Base-by-base conservation (phyloP, 257 asterid species). In the Lithospermum erythrorhizon region DNA sequence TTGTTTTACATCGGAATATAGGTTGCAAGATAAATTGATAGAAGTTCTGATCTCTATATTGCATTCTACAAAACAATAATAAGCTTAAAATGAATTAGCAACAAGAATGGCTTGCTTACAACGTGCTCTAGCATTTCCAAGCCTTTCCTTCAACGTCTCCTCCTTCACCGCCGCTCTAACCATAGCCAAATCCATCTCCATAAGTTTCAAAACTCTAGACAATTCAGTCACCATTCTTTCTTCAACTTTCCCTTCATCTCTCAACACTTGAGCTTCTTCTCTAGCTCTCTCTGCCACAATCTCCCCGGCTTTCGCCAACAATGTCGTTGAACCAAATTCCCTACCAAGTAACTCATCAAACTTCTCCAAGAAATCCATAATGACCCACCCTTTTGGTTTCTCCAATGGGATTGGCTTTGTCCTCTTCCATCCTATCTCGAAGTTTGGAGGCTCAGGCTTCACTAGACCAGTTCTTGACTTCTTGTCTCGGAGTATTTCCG, bases 181-280 rank as follows among this genome's bases (percentile, higher is more conserved):
- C 97, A 89, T 86, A 2, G 90, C 79, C 79, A 89, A 70, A 55
- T 88, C 96, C 96, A 88, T 88, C 32, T 88, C 95, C 94, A 86
- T 79, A 3, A 83, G 85, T 79, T 89, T 83, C 89, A 83, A 78
- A 21, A 86, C 94, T 72, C 96, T 83, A 8, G 57, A 61, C 71
- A 89, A 58, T 18, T 89, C 97, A 2, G 89, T 84, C 65, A 86
- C 87, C 97, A 89, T 81, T 68, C 94, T 84, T 0, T 86, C 94
- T 48, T 86, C 95, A 13, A 89, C 97, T 66, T 84, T 74, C 18
- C 95, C 95, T 74, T 89, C 95, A 21, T 89, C 95, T 51, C 75
- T 69, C 74, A 86, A 75, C 67, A 77, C 77, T 51, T 86, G 81
- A 5, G 87, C 95, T 54, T 86, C 96, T 67, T 89, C 94, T 32